Conservation (phyloP, 495 filamentous ascomycete species). For the Peziza echinospora region DNA sequence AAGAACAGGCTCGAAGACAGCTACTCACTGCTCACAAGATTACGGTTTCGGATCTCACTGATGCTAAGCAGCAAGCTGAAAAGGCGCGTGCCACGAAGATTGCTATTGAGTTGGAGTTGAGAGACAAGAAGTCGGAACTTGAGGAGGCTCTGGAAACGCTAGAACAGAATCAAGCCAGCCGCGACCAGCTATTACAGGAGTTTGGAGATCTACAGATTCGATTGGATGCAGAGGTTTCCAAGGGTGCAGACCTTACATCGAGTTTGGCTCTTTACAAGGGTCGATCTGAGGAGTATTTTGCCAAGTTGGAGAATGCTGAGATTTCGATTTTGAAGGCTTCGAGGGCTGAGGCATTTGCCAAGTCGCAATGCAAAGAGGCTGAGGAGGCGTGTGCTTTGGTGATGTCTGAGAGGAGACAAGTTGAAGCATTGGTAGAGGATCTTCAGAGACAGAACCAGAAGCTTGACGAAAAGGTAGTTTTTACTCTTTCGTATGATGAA, state of each 20-base stretch:
- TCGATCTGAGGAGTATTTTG: constrained; percentile 90
- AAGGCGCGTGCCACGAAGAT: constrained; percentile 59
- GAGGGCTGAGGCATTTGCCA: constrained; percentile 83
- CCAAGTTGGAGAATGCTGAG: constrained; percentile 90
- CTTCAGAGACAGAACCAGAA: constrained; percentile 73
- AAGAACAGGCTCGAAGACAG: constrained; percentile 69
- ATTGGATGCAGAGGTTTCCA: constrained; percentile 71
- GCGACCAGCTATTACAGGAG: constrained; percentile 74
- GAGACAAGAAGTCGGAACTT: constrained; percentile 62
- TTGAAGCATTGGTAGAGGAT: constrained; percentile 75
- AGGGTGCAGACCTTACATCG: constrained; percentile 59
- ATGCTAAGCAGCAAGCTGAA: constrained; percentile 71
- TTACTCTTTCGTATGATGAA: neutral
- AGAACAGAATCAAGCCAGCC: constrained; percentile 66
- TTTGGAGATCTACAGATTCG: constrained; percentile 87
- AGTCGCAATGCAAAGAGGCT: constrained; percentile 64
- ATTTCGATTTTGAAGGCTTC: constrained; percentile 83
- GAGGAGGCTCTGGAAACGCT: constrained; percentile 53
- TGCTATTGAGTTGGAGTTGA: constrained; percentile 67
- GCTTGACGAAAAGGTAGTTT: constrained; percentile 46
- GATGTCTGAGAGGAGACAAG: constrained; percentile 77
- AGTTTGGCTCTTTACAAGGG: constrained; percentile 79
- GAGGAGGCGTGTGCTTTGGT: constrained; percentile 79
- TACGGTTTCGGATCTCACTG: constrained; percentile 59
- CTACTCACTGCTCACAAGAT: constrained; percentile 69